Base-by-base conservation (phyloP, 2,329 filamentous ascomycete species). In the Chalaropsis thielavioides region DNA sequence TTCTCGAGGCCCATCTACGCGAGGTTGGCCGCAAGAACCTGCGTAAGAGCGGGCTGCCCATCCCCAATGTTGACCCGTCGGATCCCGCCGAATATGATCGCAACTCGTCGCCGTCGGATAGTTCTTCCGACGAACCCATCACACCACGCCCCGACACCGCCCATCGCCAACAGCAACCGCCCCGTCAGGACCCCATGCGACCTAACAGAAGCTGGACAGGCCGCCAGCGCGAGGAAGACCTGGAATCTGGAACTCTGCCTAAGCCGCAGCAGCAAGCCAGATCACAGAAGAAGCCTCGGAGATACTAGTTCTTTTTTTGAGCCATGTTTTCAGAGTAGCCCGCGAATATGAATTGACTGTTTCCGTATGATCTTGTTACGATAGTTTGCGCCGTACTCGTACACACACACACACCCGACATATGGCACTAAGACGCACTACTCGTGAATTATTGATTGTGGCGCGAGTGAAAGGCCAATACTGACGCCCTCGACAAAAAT, bases 1-100 rank as follows among this genome's bases (percentile, higher is more conserved):
- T 89, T 1, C 77, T 90, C 17, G 87, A 90, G 72, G 76, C 83
- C 59, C 79, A 87, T 69, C 79, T 94, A 64, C 82, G 88, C 56
- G 78, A 85, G 68, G 84, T 86, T 72, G 88, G 88, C 67, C 81
- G 82, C 70, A 81, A 81, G 68, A 80, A 79, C 59, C 71, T 84
- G 11, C 75, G 76, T 49, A 71, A 75, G 60, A 77, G 74, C 61
- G 80, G 80, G 22, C 71, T 76, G 35, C 75, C 79, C 11, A 64
- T 81, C 40, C 80, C 79, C 4, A 72, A 75, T 2, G 68, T 78
- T 63, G 80, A 83, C 68, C 80, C 80, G 15, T 82, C 79, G 69
- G 78, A 82, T 65, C 76, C 81, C 8, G 75, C 78, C 64, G 76
- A 80, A 63, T 83, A 77, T 69, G 80, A 83, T 70, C 74, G 76